Base-by-base conservation (phyloP, 164 flowering plant species). In the Dillenia turbinata region DNA sequence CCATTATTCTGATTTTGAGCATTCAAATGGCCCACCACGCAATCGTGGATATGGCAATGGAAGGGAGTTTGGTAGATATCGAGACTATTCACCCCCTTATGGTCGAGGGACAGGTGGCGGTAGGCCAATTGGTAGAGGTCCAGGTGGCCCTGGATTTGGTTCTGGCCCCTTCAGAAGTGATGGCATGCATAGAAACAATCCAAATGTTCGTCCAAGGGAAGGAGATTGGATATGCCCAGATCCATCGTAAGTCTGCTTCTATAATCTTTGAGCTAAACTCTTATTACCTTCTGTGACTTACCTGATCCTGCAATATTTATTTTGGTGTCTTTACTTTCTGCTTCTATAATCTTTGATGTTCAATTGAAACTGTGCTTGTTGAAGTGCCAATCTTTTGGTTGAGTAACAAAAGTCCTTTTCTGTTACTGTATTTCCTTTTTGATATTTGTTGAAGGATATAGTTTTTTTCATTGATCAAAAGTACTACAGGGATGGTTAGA, bases 221-320 rank as follows among this genome's bases (percentile, higher is more conserved):
- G 98, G 96, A 67, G 98, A 93, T 65, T 93, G 98, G 98, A 53
- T 71, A 56, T 93, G 98, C 75, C 26, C 87, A 9, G 92, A 87
- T 69, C 93, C 89, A 6, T 52, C 60, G 98, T 93, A 84, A 86
- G 96, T 80, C 19, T 22, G 17, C 45, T 46, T n/a, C 47, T 63
- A 5, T 33, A 6, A 4, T 33, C 6, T 33, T 33, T 33, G 40
- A 33, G 7, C 40, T 33, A 33, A 33, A 33, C 40, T 4, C 40
- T 33, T 33, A 33, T 5, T 11, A 19, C 24, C 17, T 8, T 52
- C 33, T 47, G 10, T 24, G 17, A 8, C 48, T 48, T 47, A 44
- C 19, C 12, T 59, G 24, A 49, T 50, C 45, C 44, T 44, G 13
- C 0, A 54, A 8, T 17, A 33, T 7, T 56, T 49, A 12, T 47